Base-by-base conservation (phyloP, 169 alveolate species). In the Plasmodium ovale region DNA sequence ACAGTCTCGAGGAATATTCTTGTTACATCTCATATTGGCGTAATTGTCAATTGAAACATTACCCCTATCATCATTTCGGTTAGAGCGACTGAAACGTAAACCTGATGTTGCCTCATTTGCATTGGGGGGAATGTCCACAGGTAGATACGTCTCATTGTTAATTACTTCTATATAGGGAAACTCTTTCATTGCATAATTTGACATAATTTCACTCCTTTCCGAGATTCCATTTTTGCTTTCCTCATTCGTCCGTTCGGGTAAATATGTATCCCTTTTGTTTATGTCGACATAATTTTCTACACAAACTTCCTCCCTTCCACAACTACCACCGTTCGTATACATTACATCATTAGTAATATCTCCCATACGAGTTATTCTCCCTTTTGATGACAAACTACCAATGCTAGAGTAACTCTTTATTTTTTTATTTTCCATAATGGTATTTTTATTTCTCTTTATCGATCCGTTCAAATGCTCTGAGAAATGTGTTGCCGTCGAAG, bases 401-500 rank as follows among this genome's bases (percentile, higher is more conserved):
- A 31, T 62, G 23, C 12, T 62, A 31, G 27, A 29, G 27, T 62
- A 10, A 62, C 23, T 44, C 19, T 56, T 29, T 2, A 16, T 47
- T 27, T n/a, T 27, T 3, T 62, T 39, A 56, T 44, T 72, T 47
- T 72, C 87, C 33, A 39, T 31, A 72, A 14, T 16, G 1, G 37
- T 1, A 72, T 62, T 72, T 56, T 62, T 56, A 25, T 56, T 72
- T 19, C 19, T 44, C 23, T 72, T 72, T 29, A 72, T 37, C 23
- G 56, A n/a, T 21, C 51, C 54, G 35, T 64, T n/a, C n/a, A 72
- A 37, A 47, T 72, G 58, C 16, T 39, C 65, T 14, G 87, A 72
- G 21, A 72, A 37, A 42, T 56, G 87, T 2, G 87, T 44, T 9
- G 87, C 69, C 9, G 87, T 72, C 12, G 87, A 72, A 0, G 87